A percentile compares a stretch with the other conserved stretches of the same genome.
phyloP scores from a whole-genome alignment of 1,139 yeast species.

The Yarrowia galli region DNA sequence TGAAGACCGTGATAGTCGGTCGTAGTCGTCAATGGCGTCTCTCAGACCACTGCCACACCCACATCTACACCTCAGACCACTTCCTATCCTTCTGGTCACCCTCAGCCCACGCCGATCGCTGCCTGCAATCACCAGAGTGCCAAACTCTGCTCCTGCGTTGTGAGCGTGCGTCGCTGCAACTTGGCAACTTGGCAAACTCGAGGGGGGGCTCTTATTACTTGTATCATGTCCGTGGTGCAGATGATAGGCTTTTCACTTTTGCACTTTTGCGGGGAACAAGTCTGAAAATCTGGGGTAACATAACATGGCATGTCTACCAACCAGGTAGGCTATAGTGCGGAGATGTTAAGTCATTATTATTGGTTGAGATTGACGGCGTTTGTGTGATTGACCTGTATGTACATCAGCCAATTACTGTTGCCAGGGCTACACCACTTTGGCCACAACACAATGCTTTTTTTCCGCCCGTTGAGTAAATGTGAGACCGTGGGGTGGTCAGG shows the following conservation, averaged over 20 bases:
- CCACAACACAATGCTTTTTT: no score
- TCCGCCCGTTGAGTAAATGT: background rate
- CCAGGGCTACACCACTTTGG: no score
- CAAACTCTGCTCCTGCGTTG: constrained; percentile 33
- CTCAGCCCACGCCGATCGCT: background rate
- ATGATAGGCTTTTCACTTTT: background rate
- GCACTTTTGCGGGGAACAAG: constrained; percentile 16
- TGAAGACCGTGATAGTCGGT: no score
- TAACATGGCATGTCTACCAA: no score
- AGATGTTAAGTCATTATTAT: no score
- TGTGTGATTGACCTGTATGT: no score
- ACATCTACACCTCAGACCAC: background rate
- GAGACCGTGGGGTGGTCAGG: background rate
- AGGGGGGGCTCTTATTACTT: constrained; percentile 1
- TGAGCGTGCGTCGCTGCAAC: background rate
- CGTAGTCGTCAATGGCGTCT: no score
- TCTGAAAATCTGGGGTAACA: constrained; percentile 27
- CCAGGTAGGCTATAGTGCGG: no score
- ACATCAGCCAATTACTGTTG: no score
- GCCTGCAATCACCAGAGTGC: background rate
- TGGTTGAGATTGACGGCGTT: no score
- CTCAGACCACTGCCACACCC: background rate
- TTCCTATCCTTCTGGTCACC: background rate
- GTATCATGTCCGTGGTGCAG: constrained; percentile 5
- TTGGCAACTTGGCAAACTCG: no score